Evolutionary conservation across 202 grass and related monocot species (phyloP), one percentile per base, ranked within the genome.

Genomic region (Zoysia matrella): DNA sequence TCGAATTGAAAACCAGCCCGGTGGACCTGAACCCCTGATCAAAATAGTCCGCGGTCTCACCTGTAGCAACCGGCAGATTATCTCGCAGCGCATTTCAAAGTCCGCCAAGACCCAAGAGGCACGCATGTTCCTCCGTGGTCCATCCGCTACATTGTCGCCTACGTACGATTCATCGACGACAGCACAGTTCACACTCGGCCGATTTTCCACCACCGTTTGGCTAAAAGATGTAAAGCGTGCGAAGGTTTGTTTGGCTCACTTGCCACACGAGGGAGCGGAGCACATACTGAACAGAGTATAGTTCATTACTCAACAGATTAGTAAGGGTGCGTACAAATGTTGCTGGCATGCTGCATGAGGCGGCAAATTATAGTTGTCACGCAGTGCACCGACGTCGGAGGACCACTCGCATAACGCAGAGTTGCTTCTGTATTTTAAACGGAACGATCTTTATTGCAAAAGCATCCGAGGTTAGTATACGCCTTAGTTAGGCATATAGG

Each of bases 1-100:
- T 46, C 16, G 16, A 61, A 11, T 67, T 65, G 49, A 39, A 6
- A 44, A 12, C 14, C 47, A 11, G 40, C 50, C 22, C 47, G 43
- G 48, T 42, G 83, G 41, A 64, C 83, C 47, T 55, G 45, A 64
- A 41, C 3, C 14, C 15, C 60, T 22, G 63, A 55, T 42, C 82
- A 41, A 36, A 54, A 64, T 51, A 22, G 42, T 22, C 50, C 43
- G 16, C 12, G 42, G 71, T 47, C 65, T 50, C 47, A 13, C 15
- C 36, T 47, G 8, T 61, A 48, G 79, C 67, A 87, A 82, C 50
- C 11, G 68, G 67, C 80, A 83, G 1, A 2, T 76, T n/a, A 56
- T 45, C 50, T 50, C 6, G 52, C 22, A 16, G 42, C 11, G 48
- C 43, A 72, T 64, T 57, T 16, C 72, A 83, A 78, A 79, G 60